Conservation (phyloP, 2,329 filamentous ascomycete genomes). For the Claviceps paspali region DNA sequence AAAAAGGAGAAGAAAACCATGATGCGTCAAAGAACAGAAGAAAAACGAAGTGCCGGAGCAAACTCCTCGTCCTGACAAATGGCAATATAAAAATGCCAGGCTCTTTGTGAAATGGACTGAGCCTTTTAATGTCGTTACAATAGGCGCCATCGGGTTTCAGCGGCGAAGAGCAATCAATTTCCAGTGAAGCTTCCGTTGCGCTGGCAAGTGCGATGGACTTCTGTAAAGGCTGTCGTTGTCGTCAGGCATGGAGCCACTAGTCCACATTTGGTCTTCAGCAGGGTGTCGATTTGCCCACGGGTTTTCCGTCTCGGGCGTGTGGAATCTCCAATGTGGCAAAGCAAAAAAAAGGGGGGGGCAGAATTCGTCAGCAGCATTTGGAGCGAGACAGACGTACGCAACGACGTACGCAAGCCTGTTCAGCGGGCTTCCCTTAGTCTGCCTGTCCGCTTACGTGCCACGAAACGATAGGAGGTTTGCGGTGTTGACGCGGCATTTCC, state of each 20-base stretch:
- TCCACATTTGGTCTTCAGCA: neutral
- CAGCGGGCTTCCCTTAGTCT: neutral
- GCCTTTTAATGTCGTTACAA: no score
- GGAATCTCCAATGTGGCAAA: neutral
- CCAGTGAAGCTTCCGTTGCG: no score
- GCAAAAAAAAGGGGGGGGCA: neutral
- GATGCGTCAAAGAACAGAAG: neutral
- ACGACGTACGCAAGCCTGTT: neutral
- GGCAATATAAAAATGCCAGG: no score
- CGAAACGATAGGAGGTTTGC: neutral
- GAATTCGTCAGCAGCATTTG: conserved; percentile 3
- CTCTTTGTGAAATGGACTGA: no score
- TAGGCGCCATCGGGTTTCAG: no score
- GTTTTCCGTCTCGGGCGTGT: neutral
- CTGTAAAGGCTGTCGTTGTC: no score
- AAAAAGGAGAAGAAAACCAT: no score
- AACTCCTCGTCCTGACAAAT: no score
- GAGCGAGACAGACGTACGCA: conserved; percentile 1
- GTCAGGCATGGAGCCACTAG: neutral
- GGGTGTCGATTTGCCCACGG: neutral
- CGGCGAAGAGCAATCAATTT: no score
- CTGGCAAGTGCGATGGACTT: no score
- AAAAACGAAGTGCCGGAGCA: neutral
- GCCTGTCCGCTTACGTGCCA: neutral
- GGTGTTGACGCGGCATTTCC: neutral